These are phyloP conservation scores for Annulohypoxylon nitens DNA, from an alignment of 495 filamentous ascomycete species.

Conservation along the genomic window DNA sequence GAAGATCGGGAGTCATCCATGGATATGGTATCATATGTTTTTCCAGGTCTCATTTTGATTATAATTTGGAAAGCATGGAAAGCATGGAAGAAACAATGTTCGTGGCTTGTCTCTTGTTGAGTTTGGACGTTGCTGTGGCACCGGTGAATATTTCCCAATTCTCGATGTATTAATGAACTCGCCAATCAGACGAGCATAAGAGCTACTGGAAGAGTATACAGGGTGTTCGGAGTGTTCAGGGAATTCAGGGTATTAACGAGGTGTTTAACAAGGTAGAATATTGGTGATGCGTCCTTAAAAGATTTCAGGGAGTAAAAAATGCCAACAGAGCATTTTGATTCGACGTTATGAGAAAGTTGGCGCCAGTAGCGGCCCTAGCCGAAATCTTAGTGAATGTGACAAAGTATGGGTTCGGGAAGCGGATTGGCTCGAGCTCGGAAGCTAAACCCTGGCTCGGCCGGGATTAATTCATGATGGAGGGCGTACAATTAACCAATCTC, in stretches of 20 bases:
- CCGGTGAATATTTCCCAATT: conserved; percentile 42
- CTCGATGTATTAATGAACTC: conserved; percentile 8
- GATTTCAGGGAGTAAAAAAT: conserved; percentile 20
- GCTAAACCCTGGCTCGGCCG: conserved; percentile 44
- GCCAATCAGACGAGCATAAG: conserved; percentile 30
- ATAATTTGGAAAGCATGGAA: conserved; percentile 24
- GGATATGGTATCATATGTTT: conserved; percentile 16
- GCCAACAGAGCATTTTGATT: conserved; percentile 40
- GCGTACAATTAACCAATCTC: conserved; percentile 46
- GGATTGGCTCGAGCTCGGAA: conserved; percentile 50
- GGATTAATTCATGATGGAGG: conserved; percentile 49
- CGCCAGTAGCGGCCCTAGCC: conserved; percentile 47
- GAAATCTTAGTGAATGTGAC: conserved; percentile 52
- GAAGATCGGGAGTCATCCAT: conserved; percentile 7
- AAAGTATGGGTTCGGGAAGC: conserved; percentile 37
- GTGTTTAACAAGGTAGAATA: conserved; percentile 9
- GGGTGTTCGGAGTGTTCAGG: no score
- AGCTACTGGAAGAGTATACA: no score
- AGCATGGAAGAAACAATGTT: conserved; percentile 4
- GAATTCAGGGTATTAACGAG: neutral
- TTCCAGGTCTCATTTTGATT: conserved; percentile 19
- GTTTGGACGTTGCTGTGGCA: conserved; percentile 45
- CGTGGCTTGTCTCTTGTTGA: conserved; percentile 32
- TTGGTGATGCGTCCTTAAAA: conserved; percentile 22
- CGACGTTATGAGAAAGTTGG: conserved; percentile 43